Conservation (phyloP, 352 stramenopile species). For the Thalassiosira mediterranea region DNA sequence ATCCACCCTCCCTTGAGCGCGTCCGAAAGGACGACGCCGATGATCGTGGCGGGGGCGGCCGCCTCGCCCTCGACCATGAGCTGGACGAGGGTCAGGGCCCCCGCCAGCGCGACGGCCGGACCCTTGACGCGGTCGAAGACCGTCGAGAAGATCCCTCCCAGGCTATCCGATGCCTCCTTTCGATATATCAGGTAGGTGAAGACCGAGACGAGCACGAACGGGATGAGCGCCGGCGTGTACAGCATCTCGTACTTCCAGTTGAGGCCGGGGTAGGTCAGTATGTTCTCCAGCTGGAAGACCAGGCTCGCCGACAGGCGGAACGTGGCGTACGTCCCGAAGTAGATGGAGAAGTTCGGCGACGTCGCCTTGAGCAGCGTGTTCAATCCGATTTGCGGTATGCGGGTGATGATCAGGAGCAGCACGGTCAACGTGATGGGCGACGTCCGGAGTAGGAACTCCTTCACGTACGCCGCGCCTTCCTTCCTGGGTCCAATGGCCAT, state of each 20-base stretch:
- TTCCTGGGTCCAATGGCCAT: constrained; percentile 56
- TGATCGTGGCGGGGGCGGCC: constrained; percentile 35
- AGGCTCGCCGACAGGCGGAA: constrained; percentile 57
- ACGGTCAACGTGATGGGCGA: constrained; percentile 62
- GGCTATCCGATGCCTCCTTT: constrained; percentile 40
- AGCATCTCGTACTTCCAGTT: constrained; percentile 75
- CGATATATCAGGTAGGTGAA: constrained; percentile 61
- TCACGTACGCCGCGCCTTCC: constrained; percentile 44
- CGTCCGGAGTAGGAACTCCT: constrained; percentile 53
- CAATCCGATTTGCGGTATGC: constrained; percentile 56
- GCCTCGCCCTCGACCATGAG: constrained; percentile 36
- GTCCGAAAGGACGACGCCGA: constrained; percentile 53
- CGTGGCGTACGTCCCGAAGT: constrained; percentile 60
- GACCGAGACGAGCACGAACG: constrained; percentile 68
- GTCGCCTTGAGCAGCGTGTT: constrained; percentile 38
- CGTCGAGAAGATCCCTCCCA: constrained; percentile 28
- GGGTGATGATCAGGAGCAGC: constrained; percentile 61
- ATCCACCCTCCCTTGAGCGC: constrained; percentile 63
- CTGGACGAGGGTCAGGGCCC: constrained; percentile 40
- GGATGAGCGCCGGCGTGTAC: constrained; percentile 70
- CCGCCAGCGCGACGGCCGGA: constrained; percentile 55
- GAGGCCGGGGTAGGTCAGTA: constrained; percentile 65
- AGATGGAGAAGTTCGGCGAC: constrained; percentile 55
- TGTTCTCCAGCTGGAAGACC: constrained; percentile 68
- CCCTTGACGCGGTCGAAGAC: constrained; percentile 48